A percentile compares a stretch with the other conserved stretches of the same genome.
These are phyloP conservation scores for Sphagnum tenellum DNA, from an alignment of 225 moss, liverwort and hornwort genomes.

Conservation along the genomic window DNA sequence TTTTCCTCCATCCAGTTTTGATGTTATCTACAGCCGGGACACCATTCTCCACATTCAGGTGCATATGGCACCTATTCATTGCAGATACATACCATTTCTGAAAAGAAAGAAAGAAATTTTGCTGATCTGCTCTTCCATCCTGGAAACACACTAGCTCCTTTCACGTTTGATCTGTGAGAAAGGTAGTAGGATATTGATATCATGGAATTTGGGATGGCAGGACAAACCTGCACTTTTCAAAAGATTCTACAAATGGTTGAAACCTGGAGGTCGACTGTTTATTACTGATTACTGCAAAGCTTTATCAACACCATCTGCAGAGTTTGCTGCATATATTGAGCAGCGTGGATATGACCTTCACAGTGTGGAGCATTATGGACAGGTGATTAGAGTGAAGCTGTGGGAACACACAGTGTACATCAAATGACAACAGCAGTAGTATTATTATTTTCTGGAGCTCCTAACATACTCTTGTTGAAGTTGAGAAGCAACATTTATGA, in stretches of 20 bases:
- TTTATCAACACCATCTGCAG: constrained; percentile 50
- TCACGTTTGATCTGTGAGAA: no score
- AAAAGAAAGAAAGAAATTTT: no score
- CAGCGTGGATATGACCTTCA: constrained; percentile 89
- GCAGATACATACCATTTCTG: no score
- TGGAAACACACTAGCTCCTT: no score
- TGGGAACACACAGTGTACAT: no score
- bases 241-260: constrained; percentile 66
- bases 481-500: no score
- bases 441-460: not conserved
- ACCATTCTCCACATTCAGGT: constrained; percentile 93
- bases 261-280: constrained; percentile 79
- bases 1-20: constrained; percentile 58
- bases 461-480: no score
- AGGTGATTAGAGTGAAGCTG: constrained; percentile 23
- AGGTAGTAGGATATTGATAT: no score
- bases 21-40: constrained; percentile 94
- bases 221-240: constrained; percentile 70
- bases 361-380: constrained; percentile 61
- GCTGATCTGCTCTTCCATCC: no score
- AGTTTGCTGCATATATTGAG: constrained; percentile 72
- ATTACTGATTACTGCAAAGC: constrained; percentile 95
- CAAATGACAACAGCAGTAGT: no score
- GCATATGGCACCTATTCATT: not conserved
- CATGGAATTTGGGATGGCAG: constrained; percentile 17